Conservation (phyloP, 345 rosid genomes). For the Boechera divaricarpa region DNA sequence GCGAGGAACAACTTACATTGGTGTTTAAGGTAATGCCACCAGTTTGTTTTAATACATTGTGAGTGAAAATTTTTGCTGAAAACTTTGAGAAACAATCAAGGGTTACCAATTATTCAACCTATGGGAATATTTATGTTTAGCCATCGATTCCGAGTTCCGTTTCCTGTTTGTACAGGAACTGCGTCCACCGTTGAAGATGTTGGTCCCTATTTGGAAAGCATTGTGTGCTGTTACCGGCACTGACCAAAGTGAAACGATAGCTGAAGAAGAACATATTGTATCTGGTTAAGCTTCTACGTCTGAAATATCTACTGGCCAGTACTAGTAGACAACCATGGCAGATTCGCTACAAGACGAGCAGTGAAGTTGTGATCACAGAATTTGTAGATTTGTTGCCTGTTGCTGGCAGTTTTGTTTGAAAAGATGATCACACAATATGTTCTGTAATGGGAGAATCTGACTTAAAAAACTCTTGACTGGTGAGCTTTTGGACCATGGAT, state of each 20-base stretch:
- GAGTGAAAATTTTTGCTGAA: conserved; percentile 4
- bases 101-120: not conserved
- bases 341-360: conserved; percentile 1
- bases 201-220: conserved; percentile 86
- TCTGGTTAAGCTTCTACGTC: not conserved
- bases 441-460: conserved; percentile 8
- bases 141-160: not conserved
- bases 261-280: not conserved
- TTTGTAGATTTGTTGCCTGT: conserved; percentile 15
- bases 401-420: conserved; percentile 11
- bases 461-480: not conserved
- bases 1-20: conserved; percentile 66
- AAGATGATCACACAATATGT: conserved; percentile 3
- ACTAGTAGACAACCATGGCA: too few species aligned
- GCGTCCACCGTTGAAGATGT: conserved; percentile 73
- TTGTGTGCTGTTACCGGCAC: conserved; percentile 55
- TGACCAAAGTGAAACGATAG: conserved; percentile 38
- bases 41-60: conserved; percentile 11
- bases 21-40: conserved; percentile 67
- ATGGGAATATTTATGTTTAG: not conserved
- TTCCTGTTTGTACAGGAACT: conserved; percentile 55
- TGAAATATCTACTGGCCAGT: not conserved
- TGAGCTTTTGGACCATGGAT: not conserved
- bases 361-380: not conserved
- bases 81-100: conserved; percentile 9